A percentile compares a stretch with the other conserved stretches of the same genome.
Conservation (phyloP, 805 yeast genomes). For the Spathaspora girioi region DNA sequence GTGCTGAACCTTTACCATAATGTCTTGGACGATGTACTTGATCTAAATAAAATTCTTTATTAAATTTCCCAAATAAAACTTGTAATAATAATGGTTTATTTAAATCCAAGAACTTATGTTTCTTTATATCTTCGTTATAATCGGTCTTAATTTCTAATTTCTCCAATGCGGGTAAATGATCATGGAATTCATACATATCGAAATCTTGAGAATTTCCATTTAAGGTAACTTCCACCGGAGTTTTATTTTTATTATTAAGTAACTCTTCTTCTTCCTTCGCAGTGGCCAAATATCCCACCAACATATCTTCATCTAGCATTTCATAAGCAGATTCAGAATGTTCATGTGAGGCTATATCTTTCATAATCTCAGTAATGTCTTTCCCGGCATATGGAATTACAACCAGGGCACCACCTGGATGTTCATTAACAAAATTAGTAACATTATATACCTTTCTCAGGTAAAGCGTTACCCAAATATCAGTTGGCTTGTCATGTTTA, state of each 20-base stretch:
- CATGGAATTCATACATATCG: slow-evolving; percentile 44
- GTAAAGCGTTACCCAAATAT: slow-evolving; percentile 80
- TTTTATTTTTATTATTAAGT: slow-evolving; percentile 54
- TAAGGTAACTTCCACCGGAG: slow-evolving; percentile 56
- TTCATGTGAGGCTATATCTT: slow-evolving; percentile 66
- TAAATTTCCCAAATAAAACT: slow-evolving; percentile 69
- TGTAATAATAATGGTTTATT: slow-evolving; percentile 78
- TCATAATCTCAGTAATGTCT: slow-evolving; percentile 69
- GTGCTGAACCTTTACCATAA: slow-evolving; percentile 96
- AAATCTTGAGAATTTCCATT: slow-evolving; percentile 11
- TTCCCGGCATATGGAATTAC: slow-evolving; percentile 56
- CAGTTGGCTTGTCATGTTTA: slow-evolving; percentile 47
- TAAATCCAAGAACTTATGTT: slow-evolving; percentile 84
- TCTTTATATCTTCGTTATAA: slow-evolving; percentile 60
- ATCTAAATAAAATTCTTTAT: slow-evolving; percentile 87
- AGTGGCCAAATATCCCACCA: slow-evolving; percentile 83
- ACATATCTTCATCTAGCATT: slow-evolving; percentile 73
- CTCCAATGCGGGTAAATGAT: slow-evolving; percentile 69
- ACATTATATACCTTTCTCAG: slow-evolving; percentile 83
- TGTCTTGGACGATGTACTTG: slow-evolving; percentile 98
- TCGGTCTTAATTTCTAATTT: slow-evolving; percentile 79
- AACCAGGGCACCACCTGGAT: slow-evolving; percentile 66
- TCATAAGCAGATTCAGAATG: slow-evolving; percentile 87
- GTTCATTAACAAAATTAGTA: slow-evolving; percentile 66
- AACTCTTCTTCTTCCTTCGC: slow-evolving; percentile 71